A percentile compares a stretch with the other conserved stretches of the same genome.
phyloP scores from a whole-genome alignment of 768 basidiomycete genomes.

The Trametes maxima region DNA sequence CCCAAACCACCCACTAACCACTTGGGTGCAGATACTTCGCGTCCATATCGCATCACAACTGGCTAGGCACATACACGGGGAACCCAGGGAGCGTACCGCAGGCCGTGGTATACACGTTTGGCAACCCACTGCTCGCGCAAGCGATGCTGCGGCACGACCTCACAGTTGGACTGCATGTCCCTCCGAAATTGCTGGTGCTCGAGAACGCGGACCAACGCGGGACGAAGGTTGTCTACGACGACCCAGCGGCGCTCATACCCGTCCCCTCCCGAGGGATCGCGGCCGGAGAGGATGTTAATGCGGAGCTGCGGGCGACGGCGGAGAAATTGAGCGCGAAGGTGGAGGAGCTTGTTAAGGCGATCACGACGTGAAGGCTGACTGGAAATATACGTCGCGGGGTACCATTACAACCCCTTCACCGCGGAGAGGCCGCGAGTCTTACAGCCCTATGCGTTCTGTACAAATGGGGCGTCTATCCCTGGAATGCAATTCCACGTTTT shows the following conservation, averaged over 20 bases:
- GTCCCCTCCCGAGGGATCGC: constrained; percentile 29
- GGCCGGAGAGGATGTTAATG: constrained; percentile 27
- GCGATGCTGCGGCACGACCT: constrained; percentile 45
- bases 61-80: constrained; percentile 14
- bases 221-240: constrained; percentile 48
- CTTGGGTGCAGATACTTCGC: constrained; percentile 16
- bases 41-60: constrained; percentile 13
- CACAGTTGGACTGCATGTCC: constrained; percentile 45
- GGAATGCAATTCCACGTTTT: constrained; percentile 80
- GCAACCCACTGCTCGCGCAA: constrained; percentile 55
- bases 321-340: constrained; percentile 47
- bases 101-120: constrained; percentile 47
- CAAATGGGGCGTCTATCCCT: constrained; percentile 50
- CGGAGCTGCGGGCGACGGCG: constrained; percentile 37
- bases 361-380: background rate
- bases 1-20: background rate
- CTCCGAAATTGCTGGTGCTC: constrained; percentile 47
- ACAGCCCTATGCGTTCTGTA: too few species aligned
- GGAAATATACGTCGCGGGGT: background rate
- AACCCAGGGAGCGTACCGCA: constrained; percentile 8
- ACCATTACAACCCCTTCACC: background rate
- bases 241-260: constrained; percentile 49
- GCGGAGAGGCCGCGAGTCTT: too few species aligned
- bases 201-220: constrained; percentile 43
- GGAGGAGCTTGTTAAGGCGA: constrained; percentile 40